Conservation (phyloP, 148 eudicot species). For the Rhododendron simsii region DNA sequence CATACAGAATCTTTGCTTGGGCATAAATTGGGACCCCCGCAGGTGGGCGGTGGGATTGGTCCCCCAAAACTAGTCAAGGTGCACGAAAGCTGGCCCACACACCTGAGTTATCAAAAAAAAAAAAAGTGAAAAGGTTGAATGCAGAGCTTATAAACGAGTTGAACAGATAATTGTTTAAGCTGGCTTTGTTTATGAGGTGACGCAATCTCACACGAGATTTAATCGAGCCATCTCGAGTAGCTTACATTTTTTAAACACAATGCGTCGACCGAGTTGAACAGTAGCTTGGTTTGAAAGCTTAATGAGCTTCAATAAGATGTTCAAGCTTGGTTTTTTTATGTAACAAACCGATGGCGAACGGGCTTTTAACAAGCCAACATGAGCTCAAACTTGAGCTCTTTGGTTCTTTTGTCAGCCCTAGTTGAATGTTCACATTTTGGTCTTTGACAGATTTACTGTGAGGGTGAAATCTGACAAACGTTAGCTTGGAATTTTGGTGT, state of each 20-base stretch:
- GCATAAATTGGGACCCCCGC: too few species aligned
- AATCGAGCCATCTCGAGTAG: neutral
- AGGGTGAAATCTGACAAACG: neutral
- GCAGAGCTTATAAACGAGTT: too few species aligned
- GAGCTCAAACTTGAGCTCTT: neutral
- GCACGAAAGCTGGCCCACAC: too few species aligned
- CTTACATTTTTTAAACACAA: neutral
- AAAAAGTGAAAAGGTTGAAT: too few species aligned
- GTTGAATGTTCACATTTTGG: neutral
- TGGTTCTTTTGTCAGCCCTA: neutral
- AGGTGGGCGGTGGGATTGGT: too few species aligned
- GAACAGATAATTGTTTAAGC: too few species aligned
- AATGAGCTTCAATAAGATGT: neutral
- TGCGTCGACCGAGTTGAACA: neutral
- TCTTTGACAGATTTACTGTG: neutral
- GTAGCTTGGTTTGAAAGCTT: neutral
- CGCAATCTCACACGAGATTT: too few species aligned
- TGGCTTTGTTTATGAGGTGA: too few species aligned
- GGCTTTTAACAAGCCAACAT: neutral
- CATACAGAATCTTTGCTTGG: too few species aligned
- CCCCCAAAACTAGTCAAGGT: too few species aligned
- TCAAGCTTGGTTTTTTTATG: too few species aligned
- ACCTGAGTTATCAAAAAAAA: too few species aligned
- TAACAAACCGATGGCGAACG: neutral
- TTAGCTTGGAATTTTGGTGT: neutral